Base-by-base conservation (phyloP, 345 rosid species). In the Crucihimalaya himalaica region DNA sequence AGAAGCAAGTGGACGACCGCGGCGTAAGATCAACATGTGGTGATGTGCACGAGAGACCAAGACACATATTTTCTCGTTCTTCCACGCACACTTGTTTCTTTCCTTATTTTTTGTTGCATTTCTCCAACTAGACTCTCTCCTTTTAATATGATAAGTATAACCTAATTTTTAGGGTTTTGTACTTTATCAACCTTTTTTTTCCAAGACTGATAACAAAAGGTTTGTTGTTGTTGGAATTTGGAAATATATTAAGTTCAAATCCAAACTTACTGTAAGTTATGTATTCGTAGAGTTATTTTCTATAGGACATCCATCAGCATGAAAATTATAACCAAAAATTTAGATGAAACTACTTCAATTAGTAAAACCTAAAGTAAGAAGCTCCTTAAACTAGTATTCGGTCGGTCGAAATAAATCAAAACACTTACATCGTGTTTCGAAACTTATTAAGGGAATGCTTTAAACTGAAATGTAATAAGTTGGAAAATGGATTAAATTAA, bases 21-120 rank as follows among this genome's bases (percentile, higher is more conserved):
- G 20, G 55, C 35, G 34, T 21, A 63, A 72, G 45, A 63, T 37
- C 29, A 67, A 29, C 68, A 67, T 75, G 73, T 75, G 78, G 21
- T 32, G 73, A 31, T 68, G 40, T 59, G 56, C 73, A 50, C 60
- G 40, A 62, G 40, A 62, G 74, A 60, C 68, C 63, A 60, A 29
- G 39, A 50, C 55, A n/a, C 47, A 15, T 37, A 6, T n/a, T 60
- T 75, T 68, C 74, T 61, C 74, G 32, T 52, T 34, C 45, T 60
- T 29, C 63, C n/a, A 75, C 39, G 32, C 61, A 37, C 29, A 5
- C 43, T 58, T 61, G 19, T 19, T 35, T 43, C 45, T 39, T 31
- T 58, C 15, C 34, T 37, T 35, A 1, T 45, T 25, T 25, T 54
- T 55, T 54, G 48, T 47, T 32, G 37, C 43, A 31, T 58, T 59